Evolutionary conservation across 2,329 filamentous ascomycete genomes (phyloP).

Genomic region (Pseudogymnoascus sp.): DNA sequence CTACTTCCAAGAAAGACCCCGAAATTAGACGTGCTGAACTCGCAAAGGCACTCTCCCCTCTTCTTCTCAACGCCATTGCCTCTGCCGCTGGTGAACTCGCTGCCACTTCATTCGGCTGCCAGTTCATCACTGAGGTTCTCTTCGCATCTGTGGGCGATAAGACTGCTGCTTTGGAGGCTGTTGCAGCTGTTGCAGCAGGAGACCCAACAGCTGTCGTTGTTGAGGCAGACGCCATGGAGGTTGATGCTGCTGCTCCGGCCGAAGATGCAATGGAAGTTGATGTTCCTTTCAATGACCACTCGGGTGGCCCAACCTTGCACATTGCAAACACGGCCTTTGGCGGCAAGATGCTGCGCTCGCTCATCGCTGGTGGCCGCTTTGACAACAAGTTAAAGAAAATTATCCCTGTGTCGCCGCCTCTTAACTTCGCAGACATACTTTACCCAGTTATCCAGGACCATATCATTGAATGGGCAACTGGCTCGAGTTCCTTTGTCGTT

Average conservation of each 20-base stretch:
- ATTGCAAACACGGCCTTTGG: constrained; percentile 54
- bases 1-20: constrained; percentile 88
- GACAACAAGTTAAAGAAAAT: constrained; percentile 66
- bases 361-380: constrained; percentile 83
- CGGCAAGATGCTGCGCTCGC: constrained; percentile 80
- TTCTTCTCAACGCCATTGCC: constrained; percentile 66
- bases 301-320: constrained; percentile 36
- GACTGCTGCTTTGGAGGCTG: constrained; percentile 60
- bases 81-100: constrained; percentile 60
- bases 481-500: constrained; percentile 78
- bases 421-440: constrained; percentile 74
- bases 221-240: constrained; percentile 33
- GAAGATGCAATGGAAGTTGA: constrained; percentile 11
- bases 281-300: constrained; percentile 19
- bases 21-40: constrained; percentile 69
- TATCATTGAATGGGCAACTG: constrained; percentile 75
- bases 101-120: constrained; percentile 72
- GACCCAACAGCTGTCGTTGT: constrained; percentile 35
- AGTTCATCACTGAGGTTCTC: constrained; percentile 76
- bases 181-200: constrained; percentile 55
- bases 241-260: constrained; percentile 15
- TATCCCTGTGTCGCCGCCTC: constrained; percentile 62
- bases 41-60: constrained; percentile 62
- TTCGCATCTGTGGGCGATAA: constrained; percentile 71
- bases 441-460: constrained; percentile 72